Evolutionary conservation across 2,329 filamentous ascomycete species (phyloP).

Genomic region (Venturia pyrina): DNA sequence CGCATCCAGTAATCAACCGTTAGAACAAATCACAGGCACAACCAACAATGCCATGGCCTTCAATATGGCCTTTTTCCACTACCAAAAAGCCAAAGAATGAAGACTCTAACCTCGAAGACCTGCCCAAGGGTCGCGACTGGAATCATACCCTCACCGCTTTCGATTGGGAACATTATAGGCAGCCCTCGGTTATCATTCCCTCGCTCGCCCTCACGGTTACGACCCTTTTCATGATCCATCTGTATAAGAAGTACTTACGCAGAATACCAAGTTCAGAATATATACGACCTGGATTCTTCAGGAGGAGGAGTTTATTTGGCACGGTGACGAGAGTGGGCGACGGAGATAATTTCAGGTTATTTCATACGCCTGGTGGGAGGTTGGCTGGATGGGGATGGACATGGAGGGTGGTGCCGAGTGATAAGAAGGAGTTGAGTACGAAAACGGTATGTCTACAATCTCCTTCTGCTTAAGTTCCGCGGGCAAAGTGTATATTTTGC

Average conservation of each 20-base stretch:
- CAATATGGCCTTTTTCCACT: conserved; percentile 6
- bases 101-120: neutral
- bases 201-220: conserved; percentile 46
- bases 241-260: conserved; percentile 66
- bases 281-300: conserved; percentile 66
- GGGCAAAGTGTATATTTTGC: neutral
- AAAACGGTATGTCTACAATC: conserved; percentile 55
- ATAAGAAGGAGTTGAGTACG: conserved; percentile 58
- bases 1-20: neutral
- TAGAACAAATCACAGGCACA: neutral
- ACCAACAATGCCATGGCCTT: conserved; percentile 12
- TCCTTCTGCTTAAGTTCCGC: neutral
- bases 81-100: conserved; percentile 1
- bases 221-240: conserved; percentile 42
- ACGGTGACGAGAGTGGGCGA: conserved; percentile 90
- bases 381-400: conserved; percentile 89
- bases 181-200: conserved; percentile 44
- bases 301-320: conserved; percentile 68
- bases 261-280: conserved; percentile 70
- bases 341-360: conserved; percentile 90
- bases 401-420: conserved; percentile 58
- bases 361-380: conserved; percentile 86
- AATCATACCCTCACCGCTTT: conserved; percentile 5
- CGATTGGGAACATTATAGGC: conserved; percentile 44
- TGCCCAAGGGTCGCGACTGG: conserved; percentile 1